A percentile compares a stretch with the other conserved stretches of the same genome.
Evolutionary conservation across 2,329 filamentous ascomycete species (phyloP).

Genomic region (Bipolaris cookei): DNA sequence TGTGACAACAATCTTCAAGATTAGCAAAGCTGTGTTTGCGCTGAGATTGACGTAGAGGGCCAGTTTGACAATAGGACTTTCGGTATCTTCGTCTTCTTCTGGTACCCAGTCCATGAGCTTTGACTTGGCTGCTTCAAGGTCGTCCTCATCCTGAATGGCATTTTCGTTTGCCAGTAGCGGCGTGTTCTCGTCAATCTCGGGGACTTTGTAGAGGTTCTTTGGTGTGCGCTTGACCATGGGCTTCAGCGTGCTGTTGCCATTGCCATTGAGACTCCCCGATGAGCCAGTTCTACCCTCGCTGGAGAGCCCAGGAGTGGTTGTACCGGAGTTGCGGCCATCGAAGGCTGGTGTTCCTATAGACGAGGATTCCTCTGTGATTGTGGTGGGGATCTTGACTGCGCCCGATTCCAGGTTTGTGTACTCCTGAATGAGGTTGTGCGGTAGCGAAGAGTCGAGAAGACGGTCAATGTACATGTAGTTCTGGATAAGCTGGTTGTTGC

Average conservation of each 20-base stretch:
- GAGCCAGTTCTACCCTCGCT: constrained; percentile 19
- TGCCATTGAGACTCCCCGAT: constrained; percentile 34
- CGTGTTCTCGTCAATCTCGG: constrained; percentile 67
- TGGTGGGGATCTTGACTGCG: constrained; percentile 69
- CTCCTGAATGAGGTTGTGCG: constrained; percentile 88
- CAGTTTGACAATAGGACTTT: constrained; percentile 77
- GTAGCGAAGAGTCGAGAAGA: constrained; percentile 88
- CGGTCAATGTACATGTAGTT: constrained; percentile 94
- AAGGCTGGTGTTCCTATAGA: constrained; percentile 25
- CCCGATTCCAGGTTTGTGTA: constrained; percentile 71
- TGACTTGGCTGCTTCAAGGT: constrained; percentile 51
- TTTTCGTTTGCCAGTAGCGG: constrained; percentile 59
- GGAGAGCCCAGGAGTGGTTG: constrained; percentile 23
- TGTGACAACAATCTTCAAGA: constrained; percentile 78
- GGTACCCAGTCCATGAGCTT: constrained; percentile 72
- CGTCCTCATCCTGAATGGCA: constrained; percentile 48
- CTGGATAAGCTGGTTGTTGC: constrained; percentile 85
- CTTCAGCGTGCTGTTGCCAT: constrained; percentile 33
- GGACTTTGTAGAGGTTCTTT: constrained; percentile 80
- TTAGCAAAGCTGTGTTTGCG: constrained; percentile 77
- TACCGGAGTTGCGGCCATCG: constrained; percentile 19
- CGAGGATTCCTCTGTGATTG: constrained; percentile 73
- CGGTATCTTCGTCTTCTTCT: constrained; percentile 74
- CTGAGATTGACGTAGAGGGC: constrained; percentile 86
- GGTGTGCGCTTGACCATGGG: constrained; percentile 64